Evolutionary conservation across 345 rosid genomes (phyloP), one percentile per base, ranked within the genome.

Genomic region (Lepidium africanum): DNA sequence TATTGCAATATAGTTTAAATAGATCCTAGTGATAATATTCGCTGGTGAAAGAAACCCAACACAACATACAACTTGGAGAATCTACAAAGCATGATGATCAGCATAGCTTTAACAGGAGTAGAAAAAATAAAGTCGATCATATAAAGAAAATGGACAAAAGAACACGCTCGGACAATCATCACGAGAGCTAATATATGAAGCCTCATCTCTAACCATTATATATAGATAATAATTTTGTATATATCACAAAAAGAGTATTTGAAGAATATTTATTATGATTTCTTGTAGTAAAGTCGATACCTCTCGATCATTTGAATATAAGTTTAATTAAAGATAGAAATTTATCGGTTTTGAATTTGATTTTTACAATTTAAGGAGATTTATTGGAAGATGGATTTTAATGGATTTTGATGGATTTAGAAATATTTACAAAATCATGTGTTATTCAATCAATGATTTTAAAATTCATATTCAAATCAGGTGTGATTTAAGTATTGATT

Each of bases 41-140:
- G 72, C 73, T 74, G 77, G 73, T 67, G 78, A 67, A 60, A 67
- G 78, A 67, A 67, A 74, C 64, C 36, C 64, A 67, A 67, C 73
- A 60, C 73, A 16, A 67, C 73, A 74, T 74, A 74, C 78, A 74
- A 67, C 69, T 67, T 74, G 78, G 78, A 74, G 78, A 74, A 74
- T 74, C 78, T 52, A 58, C 63, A n/a, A 27, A 52, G 63, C 63
- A 61, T 27, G 5, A 74, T 67, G 68, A 59, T 67, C 69, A 51
- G 60, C n/a, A 74, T 74, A 74, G 64, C 69, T 74, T 74, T 68
- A 67, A 67, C 64, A 61, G 52, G 62, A 74, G 73, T 66, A 59
- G 51, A 42, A 67, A 74, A 67, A 60, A 43, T 51, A 74, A 74
- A 74, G 69, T 47, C 46, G 78, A 60, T 67, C 65, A 68, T 61